phyloP scores from a whole-genome alignment of 441 rosid genomes.

The Pelargonium cotyledonis region DNA sequence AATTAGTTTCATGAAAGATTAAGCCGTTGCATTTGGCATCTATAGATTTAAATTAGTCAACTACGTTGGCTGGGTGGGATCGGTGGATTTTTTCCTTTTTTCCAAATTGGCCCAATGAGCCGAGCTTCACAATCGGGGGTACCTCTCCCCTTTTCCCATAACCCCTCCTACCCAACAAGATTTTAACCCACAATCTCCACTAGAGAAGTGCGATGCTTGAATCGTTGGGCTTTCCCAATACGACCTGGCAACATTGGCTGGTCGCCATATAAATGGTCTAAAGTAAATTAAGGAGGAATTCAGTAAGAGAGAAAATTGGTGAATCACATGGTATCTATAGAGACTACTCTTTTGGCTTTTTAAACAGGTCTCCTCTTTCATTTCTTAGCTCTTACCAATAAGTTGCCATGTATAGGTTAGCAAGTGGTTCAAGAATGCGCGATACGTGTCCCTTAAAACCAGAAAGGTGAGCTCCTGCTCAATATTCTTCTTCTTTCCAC shows the following conservation, averaged over 20 bases:
- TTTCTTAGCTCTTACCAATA: conserved; percentile 16
- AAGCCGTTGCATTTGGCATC: not conserved
- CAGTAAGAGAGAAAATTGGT: not conserved
- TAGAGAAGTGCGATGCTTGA: too few relatives aligned
- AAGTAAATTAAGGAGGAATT: not conserved
- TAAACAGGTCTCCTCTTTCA: conserved; percentile 3
- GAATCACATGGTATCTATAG: not conserved
- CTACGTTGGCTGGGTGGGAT: too few relatives aligned
- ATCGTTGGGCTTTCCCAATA: too few relatives aligned
- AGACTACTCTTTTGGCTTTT: conserved; percentile 4
- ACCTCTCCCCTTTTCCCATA: too few relatives aligned
- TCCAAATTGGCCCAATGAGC: too few relatives aligned
- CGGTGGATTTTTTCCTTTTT: too few relatives aligned
- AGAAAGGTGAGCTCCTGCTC: conserved; percentile 54
- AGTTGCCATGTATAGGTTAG: conserved; percentile 58
- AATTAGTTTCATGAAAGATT: not conserved
- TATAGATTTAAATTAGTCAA: too few relatives aligned
- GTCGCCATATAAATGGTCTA: not conserved
- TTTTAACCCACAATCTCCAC: too few relatives aligned
- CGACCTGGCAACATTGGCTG: not conserved
- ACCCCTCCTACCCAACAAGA: too few relatives aligned
- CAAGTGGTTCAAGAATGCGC: conserved; percentile 96
- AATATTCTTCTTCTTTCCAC: not conserved
- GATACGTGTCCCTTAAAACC: conserved; percentile 69
- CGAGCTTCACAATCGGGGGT: too few relatives aligned